These are phyloP conservation scores for Graphilbum sp. DNA, from an alignment of 2,329 filamentous ascomycete genomes.

Conservation along the genomic window DNA sequence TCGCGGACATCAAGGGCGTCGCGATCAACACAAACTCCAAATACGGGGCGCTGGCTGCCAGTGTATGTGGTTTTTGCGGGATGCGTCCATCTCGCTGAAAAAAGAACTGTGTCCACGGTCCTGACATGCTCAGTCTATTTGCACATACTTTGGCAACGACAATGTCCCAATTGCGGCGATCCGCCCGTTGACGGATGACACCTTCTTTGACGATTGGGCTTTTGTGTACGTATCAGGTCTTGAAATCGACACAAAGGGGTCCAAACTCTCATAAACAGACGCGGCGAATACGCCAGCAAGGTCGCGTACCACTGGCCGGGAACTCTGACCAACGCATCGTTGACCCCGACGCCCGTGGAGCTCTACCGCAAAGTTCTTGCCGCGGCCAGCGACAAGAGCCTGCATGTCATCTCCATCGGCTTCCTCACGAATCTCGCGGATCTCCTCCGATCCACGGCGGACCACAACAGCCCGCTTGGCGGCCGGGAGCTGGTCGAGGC, in stretches of 20 bases:
- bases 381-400: conserved; percentile 20
- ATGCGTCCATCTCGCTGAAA: too few species aligned
- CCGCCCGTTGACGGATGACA: conserved; percentile 23
- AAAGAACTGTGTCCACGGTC: neutral
- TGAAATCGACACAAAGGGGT: too few species aligned
- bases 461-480: conserved; percentile 20
- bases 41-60: conserved; percentile 24
- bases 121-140: conserved; percentile 11
- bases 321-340: conserved; percentile 18
- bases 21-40: conserved; percentile 24
- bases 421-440: conserved; percentile 30
- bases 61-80: conserved; percentile 10
- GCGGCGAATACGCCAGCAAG: conserved; percentile 29
- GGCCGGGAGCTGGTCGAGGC: conserved; percentile 23
- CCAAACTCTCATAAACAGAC: conserved; percentile 6
- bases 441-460: conserved; percentile 26
- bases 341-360: conserved; percentile 23
- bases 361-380: conserved; percentile 28
- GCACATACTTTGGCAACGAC: conserved; percentile 22
- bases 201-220: conserved; percentile 24
- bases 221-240: neutral
- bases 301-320: conserved; percentile 24
- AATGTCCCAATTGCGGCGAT: conserved; percentile 21
- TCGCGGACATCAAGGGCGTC: conserved; percentile 19
- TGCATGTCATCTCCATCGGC: conserved; percentile 28